Evolutionary conservation across 441 rosid species (phyloP).

Genomic region (Kokia cookei): DNA sequence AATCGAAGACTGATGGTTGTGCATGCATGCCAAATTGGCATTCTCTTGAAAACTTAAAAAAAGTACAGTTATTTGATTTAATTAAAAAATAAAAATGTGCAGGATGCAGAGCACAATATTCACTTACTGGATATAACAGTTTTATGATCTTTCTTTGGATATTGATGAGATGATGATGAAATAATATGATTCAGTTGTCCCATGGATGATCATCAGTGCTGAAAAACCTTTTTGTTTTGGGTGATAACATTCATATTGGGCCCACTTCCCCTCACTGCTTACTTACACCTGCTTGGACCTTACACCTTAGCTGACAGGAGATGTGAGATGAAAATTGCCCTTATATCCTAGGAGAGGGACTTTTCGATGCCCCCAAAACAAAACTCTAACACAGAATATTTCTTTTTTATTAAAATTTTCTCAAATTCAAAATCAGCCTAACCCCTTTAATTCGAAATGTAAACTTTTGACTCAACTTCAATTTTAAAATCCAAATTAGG

Average conservation of each 20-base stretch:
- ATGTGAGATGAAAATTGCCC: not conserved
- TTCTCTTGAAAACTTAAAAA: not conserved
- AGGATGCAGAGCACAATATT: not conserved
- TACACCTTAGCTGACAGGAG: not conserved
- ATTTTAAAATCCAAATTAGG: no score
- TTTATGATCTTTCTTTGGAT: not conserved
- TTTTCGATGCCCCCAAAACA: no score
- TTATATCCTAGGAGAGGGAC: no score
- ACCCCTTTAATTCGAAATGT: no score
- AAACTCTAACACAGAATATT: no score
- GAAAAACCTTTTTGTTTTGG: not conserved
- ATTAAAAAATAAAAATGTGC: not conserved
- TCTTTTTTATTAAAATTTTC: no score
- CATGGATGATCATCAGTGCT: not conserved
- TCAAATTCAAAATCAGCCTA: no score
- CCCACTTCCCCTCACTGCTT: not conserved
- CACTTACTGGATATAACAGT: not conserved
- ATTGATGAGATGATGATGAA: not conserved
- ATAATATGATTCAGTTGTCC: not conserved
- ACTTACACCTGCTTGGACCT: not conserved
- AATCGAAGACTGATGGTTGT: conserved; percentile 13
- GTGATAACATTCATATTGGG: not conserved
- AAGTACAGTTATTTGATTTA: not conserved
- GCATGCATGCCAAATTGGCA: conserved; percentile 35
- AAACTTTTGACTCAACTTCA: no score